Conservation (phyloP, 306 rosid genomes). For the Fagus crenata region DNA sequence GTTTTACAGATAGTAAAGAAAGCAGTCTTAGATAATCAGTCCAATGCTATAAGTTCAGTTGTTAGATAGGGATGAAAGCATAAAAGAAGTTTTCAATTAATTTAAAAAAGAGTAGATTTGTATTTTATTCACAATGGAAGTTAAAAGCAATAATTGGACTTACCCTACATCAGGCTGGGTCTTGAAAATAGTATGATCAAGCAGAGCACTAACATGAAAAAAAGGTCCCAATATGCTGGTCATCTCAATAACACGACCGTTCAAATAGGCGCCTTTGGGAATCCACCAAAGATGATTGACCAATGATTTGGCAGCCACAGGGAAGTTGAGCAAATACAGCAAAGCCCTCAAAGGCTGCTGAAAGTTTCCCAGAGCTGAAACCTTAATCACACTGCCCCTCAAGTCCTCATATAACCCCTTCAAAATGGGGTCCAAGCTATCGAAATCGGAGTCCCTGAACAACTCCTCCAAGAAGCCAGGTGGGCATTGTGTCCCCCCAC, state of each 20-base stretch:
- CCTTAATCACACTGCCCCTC: conserved; percentile 79
- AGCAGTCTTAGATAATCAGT: conserved; percentile 18
- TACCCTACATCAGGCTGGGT: conserved; percentile 97
- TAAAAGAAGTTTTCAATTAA: not conserved
- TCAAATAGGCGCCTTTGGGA: conserved; percentile 73
- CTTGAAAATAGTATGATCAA: conserved; percentile 75
- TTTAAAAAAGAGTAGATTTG: not conserved
- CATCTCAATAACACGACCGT: conserved; percentile 98
- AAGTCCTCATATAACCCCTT: conserved; percentile 82
- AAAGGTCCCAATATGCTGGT: conserved; percentile 95
- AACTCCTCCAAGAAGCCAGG: conserved; percentile 94
- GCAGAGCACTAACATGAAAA: conserved; percentile 88
- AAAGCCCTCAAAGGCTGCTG: conserved; percentile 81
- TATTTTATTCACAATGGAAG: too few species aligned
- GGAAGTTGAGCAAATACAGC: conserved; percentile 74
- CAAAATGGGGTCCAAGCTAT: conserved; percentile 69
- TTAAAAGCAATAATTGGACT: conserved; percentile 29
- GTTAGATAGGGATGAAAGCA: conserved; percentile 18
- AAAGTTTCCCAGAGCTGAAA: conserved; percentile 90
- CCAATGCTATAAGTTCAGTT: conserved; percentile 8
- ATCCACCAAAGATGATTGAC: conserved; percentile 94
- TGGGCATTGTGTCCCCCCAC: conserved; percentile 58
- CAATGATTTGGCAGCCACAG: conserved; percentile 76
- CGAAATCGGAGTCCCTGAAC: conserved; percentile 75
- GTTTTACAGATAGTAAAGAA: conserved; percentile 19